These are phyloP conservation scores for Neophaeococcomyces aloes DNA, from an alignment of 2,329 filamentous ascomycete genomes.

Conservation along the genomic window DNA sequence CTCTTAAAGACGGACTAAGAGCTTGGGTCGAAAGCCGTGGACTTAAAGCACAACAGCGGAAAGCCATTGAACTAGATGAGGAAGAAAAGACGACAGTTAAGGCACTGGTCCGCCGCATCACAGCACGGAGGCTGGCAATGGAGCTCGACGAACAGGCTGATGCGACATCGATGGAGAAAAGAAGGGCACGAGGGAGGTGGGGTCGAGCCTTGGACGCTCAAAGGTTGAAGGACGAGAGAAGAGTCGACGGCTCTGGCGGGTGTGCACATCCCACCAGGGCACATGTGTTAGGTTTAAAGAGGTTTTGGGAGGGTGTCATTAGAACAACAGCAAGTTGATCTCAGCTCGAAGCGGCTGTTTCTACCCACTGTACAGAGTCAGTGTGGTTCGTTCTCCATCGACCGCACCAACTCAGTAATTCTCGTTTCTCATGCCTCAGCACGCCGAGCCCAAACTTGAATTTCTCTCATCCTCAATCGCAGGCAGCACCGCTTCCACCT, in stretches of 20 bases:
- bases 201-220: conserved; percentile 16
- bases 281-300: conserved; percentile 49
- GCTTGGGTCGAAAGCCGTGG: conserved; percentile 48
- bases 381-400: too few species aligned
- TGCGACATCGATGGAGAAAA: conserved; percentile 14
- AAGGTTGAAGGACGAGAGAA: conserved; percentile 14
- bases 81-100: conserved; percentile 19
- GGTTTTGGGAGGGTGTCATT: conserved; percentile 56
- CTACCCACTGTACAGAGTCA: too few species aligned
- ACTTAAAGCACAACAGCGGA: conserved; percentile 26
- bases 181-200: conserved; percentile 16
- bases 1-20: conserved; percentile 55
- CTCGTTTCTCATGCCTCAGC: too few species aligned
- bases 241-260: conserved; percentile 7
- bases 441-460: too few species aligned
- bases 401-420: too few species aligned
- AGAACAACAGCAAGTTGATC: conserved; percentile 19
- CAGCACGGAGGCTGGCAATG: conserved; percentile 13
- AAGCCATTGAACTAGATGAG: conserved; percentile 27
- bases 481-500: too few species aligned
- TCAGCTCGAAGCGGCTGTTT: too few species aligned
- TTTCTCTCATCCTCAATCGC: too few species aligned
- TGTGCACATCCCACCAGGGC: conserved; percentile 26
- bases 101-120: conserved; percentile 17
- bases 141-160: conserved; percentile 13